Conservation (phyloP, 495 filamentous ascomycete genomes). For the Bryoglossum gracile region DNA sequence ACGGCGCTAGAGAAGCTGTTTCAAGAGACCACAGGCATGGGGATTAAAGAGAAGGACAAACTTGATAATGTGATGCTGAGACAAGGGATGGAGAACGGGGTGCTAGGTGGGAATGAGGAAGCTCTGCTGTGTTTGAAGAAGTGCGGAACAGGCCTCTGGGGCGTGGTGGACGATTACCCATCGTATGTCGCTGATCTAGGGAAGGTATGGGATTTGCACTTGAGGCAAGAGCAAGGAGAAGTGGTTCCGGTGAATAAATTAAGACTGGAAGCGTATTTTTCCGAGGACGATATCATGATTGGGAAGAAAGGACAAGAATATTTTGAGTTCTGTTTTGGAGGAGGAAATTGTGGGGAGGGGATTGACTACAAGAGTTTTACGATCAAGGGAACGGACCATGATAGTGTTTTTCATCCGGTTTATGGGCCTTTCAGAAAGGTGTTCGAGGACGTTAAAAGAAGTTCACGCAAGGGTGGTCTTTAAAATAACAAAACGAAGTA, state of each 20-base stretch:
- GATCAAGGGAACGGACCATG: no score
- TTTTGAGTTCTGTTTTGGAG: no score
- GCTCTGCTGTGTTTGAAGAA: conserved; percentile 21
- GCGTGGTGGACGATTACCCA: conserved; percentile 17
- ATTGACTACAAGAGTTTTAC: no score
- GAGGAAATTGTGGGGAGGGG: no score
- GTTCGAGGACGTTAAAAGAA: no score
- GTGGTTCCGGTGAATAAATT: conserved; percentile 7
- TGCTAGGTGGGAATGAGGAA: conserved; percentile 20
- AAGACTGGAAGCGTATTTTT: conserved; percentile 12
- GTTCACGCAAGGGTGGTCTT: no score
- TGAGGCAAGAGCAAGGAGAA: conserved; percentile 8
- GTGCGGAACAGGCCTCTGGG: conserved; percentile 11
- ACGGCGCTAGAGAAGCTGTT: conserved; percentile 5
- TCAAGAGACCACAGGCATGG: conserved; percentile 3
- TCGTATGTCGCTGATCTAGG: conserved; percentile 3
- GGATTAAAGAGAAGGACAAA: conserved; percentile 9
- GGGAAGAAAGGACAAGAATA: no score
- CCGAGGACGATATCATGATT: conserved; percentile 20
- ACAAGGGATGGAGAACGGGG: conserved; percentile 15
- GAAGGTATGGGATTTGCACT: not conserved
- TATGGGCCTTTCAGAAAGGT: no score
- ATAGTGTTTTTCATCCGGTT: no score
- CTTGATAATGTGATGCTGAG: no score
- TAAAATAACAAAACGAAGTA: no score